These are phyloP conservation scores for Phaffia tasmanica DNA, from an alignment of 768 basidiomycete genomes.

Conservation along the genomic window DNA sequence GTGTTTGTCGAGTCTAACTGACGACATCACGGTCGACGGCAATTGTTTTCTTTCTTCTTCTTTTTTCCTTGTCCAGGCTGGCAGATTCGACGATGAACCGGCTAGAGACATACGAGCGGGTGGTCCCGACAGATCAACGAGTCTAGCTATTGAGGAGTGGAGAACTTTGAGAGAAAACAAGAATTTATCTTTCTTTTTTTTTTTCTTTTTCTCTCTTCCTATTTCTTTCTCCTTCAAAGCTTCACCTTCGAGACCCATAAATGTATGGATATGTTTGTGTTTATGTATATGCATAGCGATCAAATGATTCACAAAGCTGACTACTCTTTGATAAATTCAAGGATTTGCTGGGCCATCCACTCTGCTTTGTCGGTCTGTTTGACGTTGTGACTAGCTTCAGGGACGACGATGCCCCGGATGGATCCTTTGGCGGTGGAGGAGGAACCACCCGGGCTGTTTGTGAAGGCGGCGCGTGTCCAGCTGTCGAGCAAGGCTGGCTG, in stretches of 20 bases:
- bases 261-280: neutral
- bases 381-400: constrained; percentile 10
- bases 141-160: too few relatives aligned
- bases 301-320: neutral
- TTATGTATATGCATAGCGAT: neutral
- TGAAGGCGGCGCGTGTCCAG: constrained; percentile 3
- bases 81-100: too few relatives aligned
- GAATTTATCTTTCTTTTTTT: neutral
- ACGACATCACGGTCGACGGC: too few relatives aligned
- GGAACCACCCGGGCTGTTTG: too few relatives aligned
- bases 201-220: neutral
- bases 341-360: neutral
- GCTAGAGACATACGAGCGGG: too few relatives aligned
- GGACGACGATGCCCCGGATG: neutral
- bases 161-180: neutral
- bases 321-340: neutral
- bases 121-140: too few relatives aligned
- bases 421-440: neutral
- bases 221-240: neutral
- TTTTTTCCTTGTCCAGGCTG: too few relatives aligned
- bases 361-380: neutral
- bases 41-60: too few relatives aligned
- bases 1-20: too few relatives aligned
- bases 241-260: neutral
- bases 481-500: neutral